Evolutionary conservation across 192 early-diverging fungal genomes (phyloP), one percentile per base, ranked within the genome.

Genomic region (Chytriomyces confervae): DNA sequence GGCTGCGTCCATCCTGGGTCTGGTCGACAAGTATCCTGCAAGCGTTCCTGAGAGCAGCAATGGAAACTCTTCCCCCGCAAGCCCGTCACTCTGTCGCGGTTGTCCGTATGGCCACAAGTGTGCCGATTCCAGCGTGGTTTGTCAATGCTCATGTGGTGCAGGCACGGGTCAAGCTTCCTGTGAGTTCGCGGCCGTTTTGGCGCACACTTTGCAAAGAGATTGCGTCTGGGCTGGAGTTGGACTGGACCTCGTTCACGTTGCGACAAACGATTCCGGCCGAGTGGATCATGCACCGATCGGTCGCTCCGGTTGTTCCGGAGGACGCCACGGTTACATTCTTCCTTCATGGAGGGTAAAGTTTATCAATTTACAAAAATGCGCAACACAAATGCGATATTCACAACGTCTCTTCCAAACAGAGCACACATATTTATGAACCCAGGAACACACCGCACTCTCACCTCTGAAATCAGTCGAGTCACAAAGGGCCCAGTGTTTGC

Each of bases 391-490:
- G 70, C 50, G 48, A 43, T 72, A 11, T 44, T 8, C 11, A 10
- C 23, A n/a, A 60, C 13, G 10, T 72, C 29, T 18, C 16, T 23
- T 29, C 5, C 20, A 60, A n/a, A 11, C 61, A 75, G 72, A 57
- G 82, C 82, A 0, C 82, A 83, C 75, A 83, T 83, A 24, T 83
- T 83, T 72, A 67, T 83, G 82, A 73, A 70, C 18, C 83, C 83
- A 43, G 50, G 76, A 16, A 82, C 83, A 18, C 83, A 84, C 47
- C 80, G 83, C 20, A 36, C 16, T 50, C 61, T 84, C 20, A 84
- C 83, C 7, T 61, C 83, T 7, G 4, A 49, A 20, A 61, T 82
- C 49, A 66, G 78, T 24, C 61, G 60, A 24, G 23, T 36, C 9
- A 44, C 24, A 4, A 65, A 66, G 11, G 64, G 67, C 23, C 53